Percentiles rank a stretch among this genome's conserved stretches.
phyloP scores from a whole-genome alignment of 257 asterid genomes.

The Penstemon newberryi region DNA sequence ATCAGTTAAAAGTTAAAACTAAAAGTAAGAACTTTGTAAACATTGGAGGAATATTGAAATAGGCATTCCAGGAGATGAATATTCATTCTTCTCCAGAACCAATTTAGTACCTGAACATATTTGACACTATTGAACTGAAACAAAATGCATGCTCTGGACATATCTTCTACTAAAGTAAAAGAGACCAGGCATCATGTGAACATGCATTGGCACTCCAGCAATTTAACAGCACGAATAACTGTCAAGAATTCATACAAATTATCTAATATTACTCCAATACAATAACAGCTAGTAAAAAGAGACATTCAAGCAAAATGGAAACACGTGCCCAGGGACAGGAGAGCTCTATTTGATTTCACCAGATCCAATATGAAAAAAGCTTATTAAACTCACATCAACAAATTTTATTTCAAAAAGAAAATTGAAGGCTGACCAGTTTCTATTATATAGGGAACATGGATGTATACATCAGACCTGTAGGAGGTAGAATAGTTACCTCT shows the following conservation, averaged over 20 bases:
- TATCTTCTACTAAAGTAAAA: conserved; percentile 7
- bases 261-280: not conserved
- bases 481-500: conserved; percentile 34
- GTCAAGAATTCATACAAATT: not conserved
- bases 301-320: too few relatives aligned
- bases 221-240: not conserved
- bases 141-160: not conserved
- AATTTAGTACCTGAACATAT: not conserved
- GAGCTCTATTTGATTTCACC: not conserved
- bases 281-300: not conserved
- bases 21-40: not conserved
- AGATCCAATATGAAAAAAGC: not conserved
- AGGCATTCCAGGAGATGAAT: not conserved
- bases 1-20: conserved; percentile 13
- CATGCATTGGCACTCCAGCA: not conserved
- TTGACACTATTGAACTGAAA: not conserved
- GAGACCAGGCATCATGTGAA: not conserved
- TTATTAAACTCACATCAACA: not conserved
- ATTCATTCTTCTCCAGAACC: not conserved
- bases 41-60: not conserved
- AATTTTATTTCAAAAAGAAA: not conserved
- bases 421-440: not conserved
- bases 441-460: conserved; percentile 7
- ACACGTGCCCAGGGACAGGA: conserved; percentile 11
- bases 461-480: conserved; percentile 36